Base-by-base conservation (phyloP, 495 filamentous ascomycete species). In the Tuber melanosporum region DNA sequence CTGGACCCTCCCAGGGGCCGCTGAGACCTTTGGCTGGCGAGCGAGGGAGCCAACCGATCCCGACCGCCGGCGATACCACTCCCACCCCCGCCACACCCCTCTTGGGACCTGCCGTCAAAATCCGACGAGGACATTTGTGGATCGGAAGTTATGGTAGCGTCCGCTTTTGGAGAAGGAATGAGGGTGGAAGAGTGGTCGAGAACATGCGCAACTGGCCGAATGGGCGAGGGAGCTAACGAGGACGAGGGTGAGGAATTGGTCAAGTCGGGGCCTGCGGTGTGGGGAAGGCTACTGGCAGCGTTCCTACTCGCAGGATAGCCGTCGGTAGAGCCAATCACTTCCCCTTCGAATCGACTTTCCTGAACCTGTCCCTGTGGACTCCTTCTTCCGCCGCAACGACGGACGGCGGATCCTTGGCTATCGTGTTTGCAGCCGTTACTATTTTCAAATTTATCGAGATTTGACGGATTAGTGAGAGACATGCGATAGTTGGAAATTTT, bases 261-360 rank as follows among this genome's bases (percentile, higher is more conserved):
- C 57, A 12, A 15, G 57, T 66, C 57, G 57, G 26, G 26, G 57
- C 4, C n/a, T 32, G 57, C 57, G 57, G n/a, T 66, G 26, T 66
- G 57, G 57, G 57, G 57, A 66, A 66, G 26, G 62, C 43, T 75
- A 32, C 78, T 71, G 71, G 41, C 46, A 73, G 66, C 62, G 22
- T 32, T 70, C 17, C 69, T 71, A 22, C 20, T 74, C 66, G 70
- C 77, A 74, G 70, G 52, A 73, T 78, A 36, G 70, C 46, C 75
- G 73, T 70, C 75, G 49, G 46, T 69, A 70, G 62, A 44, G 62
- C 73, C 77, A 76, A 80, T 80, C 74, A 72, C 74, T 49, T 71
- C 73, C 22, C n/a, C 41, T 43, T 73, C 73, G 76, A 79, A 78
- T 80, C 73, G 73, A 78, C 75, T 70, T 79, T 78, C 78, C 78